Conservation (phyloP, 208 protist genomes). For the Cochliopodium minus region DNA sequence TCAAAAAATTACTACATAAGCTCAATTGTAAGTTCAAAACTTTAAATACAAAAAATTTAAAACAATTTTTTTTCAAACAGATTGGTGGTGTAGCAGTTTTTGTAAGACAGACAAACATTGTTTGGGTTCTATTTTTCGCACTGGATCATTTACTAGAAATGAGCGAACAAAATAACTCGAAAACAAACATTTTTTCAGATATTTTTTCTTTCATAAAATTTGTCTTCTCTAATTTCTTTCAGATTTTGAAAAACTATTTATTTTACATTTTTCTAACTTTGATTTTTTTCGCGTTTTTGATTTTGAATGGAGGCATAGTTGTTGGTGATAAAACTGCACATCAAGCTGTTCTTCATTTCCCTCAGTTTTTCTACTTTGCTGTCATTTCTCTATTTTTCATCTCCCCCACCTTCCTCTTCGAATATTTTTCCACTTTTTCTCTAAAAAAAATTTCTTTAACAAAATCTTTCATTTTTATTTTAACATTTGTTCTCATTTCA, state of each 20-base stretch:
- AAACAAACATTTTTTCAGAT: not conserved
- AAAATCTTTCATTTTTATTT: not conserved
- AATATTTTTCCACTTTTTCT: no score
- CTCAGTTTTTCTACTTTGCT: conserved; percentile 18
- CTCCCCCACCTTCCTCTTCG: not conserved
- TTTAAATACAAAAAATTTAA: no score
- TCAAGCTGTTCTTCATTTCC: conserved; percentile 11
- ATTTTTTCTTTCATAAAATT: conserved; percentile 2
- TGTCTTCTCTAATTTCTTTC: not conserved
- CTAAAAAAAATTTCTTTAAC: not conserved
- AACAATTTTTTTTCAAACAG: conserved; percentile 5
- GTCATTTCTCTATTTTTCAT: not conserved
- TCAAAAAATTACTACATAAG: not conserved
- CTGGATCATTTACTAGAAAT: not conserved
- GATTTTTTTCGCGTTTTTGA: conserved; percentile 12
- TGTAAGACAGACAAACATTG: conserved; percentile 23
- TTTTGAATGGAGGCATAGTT: conserved; percentile 10
- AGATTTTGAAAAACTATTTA: conserved; percentile 1
- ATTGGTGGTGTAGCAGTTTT: conserved; percentile 11
- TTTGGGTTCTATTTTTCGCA: conserved; percentile 21
- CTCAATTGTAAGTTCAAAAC: not conserved
- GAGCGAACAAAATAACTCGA: not conserved
- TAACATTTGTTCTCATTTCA: not conserved
- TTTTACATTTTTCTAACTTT: conserved; percentile 3
- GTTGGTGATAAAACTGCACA: conserved; percentile 20